Evolutionary conservation across 1,284 basidiomycete species (phyloP).

Genomic region (Ganoderma resinaceum): DNA sequence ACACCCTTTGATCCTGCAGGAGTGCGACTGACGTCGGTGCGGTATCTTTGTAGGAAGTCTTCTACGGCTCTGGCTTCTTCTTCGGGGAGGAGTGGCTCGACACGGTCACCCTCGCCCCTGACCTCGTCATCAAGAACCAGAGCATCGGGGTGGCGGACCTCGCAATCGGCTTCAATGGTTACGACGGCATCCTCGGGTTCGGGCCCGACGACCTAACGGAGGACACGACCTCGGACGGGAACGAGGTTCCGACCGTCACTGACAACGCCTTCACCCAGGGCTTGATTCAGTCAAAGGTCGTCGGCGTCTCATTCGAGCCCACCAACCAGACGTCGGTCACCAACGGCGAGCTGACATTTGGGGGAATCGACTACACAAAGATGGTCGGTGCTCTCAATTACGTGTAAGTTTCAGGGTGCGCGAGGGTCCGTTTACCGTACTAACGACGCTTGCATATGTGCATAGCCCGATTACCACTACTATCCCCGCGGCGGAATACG

Average conservation of each 20-base stretch:
- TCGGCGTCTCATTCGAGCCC: constrained; percentile 56
- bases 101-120: constrained; percentile 43
- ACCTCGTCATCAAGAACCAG: constrained; percentile 46
- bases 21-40: background rate
- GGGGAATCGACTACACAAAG: background rate
- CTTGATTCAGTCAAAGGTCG: constrained; percentile 33
- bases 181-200: constrained; percentile 59
- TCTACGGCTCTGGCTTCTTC: constrained; percentile 2
- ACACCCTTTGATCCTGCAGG: background rate
- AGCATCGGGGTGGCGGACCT: constrained; percentile 62
- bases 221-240: constrained; percentile 42
- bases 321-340: constrained; percentile 38
- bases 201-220: constrained; percentile 43
- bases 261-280: constrained; percentile 52
- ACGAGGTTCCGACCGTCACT: constrained; percentile 36
- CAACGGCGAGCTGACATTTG: constrained; percentile 31
- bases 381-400: background rate
- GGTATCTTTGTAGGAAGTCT: background rate
- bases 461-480: constrained; percentile 55
- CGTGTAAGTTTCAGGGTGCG: constrained; percentile 44
- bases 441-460: background rate
- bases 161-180: constrained; percentile 45
- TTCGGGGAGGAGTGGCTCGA: constrained; percentile 48
- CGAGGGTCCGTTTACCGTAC: background rate
- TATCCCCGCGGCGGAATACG: constrained; percentile 50